Evolutionary conservation across 2,329 filamentous ascomycete genomes (phyloP), one percentile per base, ranked within the genome.

Genomic region (Curvularia lunata): DNA sequence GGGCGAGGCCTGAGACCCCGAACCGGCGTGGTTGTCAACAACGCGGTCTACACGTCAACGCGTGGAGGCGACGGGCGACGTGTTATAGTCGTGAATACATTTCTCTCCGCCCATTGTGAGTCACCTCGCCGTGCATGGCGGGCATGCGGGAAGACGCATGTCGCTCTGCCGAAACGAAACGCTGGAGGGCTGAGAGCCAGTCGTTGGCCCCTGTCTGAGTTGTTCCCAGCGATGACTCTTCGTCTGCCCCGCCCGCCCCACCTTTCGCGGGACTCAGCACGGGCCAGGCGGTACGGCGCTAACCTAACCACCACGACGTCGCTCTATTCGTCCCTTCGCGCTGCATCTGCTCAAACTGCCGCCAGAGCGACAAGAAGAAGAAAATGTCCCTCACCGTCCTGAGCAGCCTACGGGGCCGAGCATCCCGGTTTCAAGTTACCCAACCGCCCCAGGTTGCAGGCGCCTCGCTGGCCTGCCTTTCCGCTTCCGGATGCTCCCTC

Each of bases 61-160:
- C 57, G 52, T 67, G 63, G 65, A 28, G 68, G 69, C 55, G 62
- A 55, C 67, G 42, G 58, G 47, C 62, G 64, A 64, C 74, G 73
- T 75, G 74, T 76, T 76, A 74, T 76, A 73, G 73, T 74, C 73
- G 74, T 66, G 74, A 71, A 64, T 41, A 23, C 19, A 18, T 40
- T 64, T 56, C 56, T 66, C 64, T 52, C 68, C 66, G 71, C 67
- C 71, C 61, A 66, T 60, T 62, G 63, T 76, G 74, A 76, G 71
- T 76, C 74, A 76, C 71, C 62, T 53, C 56, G 58, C 60, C 40
- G 65, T 71, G 63, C 66, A 67, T 58, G 61, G 23, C 23, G 23
- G 23, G 23, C 23, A 25, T 25, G 23, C 64, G 59, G 62, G 57
- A 59, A 56, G 43, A 66, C 66, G 69, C 70, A 67, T 61, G 59